Conservation (phyloP, 129 eudicot species). For the Silybum marianum region DNA sequence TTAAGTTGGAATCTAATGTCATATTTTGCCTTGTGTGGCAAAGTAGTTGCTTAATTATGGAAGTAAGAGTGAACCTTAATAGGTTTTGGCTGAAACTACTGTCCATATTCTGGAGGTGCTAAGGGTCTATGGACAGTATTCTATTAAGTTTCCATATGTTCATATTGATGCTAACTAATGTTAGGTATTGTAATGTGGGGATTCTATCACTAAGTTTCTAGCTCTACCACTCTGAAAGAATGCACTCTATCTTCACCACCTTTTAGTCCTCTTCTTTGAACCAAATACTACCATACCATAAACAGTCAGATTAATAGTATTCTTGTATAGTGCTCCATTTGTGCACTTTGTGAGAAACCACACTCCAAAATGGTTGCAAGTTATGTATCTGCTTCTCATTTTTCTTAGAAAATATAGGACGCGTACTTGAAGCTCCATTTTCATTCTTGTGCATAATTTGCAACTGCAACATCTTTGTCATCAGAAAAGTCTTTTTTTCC, state of each 20-base stretch:
- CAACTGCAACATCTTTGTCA: slow-evolving; percentile 3
- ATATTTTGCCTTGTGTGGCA: background rate
- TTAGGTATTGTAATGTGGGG: background rate
- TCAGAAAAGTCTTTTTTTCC: background rate
- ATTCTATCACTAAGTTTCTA: background rate
- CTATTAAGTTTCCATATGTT: background rate
- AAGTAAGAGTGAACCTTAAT: background rate
- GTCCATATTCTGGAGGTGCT: background rate
- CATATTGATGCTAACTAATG: background rate
- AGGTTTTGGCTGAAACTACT: background rate
- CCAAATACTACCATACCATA: background rate
- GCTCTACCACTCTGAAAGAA: background rate
- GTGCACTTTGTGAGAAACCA: background rate
- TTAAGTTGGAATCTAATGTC: background rate
- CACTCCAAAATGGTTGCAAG: background rate
- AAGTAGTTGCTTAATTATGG: background rate
- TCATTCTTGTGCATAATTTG: background rate
- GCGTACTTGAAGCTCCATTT: background rate
- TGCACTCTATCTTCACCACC: background rate
- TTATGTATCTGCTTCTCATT: background rate
- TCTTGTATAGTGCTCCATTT: background rate
- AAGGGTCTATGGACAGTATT: background rate
- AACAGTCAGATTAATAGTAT: background rate
- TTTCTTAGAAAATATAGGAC: background rate
- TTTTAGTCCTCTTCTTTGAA: background rate